Evolutionary conservation across 1,284 basidiomycete genomes (phyloP).

Genomic region (Somion occarium): DNA sequence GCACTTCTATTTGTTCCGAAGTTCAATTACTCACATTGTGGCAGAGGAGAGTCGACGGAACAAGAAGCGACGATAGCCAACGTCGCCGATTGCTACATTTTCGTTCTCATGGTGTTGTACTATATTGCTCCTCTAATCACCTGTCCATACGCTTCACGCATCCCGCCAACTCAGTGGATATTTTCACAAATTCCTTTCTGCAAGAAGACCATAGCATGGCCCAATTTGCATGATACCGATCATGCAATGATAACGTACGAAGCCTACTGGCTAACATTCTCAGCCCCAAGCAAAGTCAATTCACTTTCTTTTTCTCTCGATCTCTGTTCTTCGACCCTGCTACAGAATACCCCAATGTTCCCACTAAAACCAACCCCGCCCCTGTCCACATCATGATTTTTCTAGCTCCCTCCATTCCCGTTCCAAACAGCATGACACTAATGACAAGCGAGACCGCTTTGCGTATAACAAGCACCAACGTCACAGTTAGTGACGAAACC

Average conservation of each 20-base stretch:
- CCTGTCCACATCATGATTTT: slow-evolving; percentile 56
- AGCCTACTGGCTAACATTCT: neutral
- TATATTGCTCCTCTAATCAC: neutral
- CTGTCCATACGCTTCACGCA: neutral
- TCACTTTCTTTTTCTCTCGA: neutral
- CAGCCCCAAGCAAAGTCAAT: neutral
- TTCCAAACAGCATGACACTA: slow-evolving; percentile 51
- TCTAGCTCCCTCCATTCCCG: slow-evolving; percentile 28
- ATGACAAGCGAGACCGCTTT: slow-evolving; percentile 85
- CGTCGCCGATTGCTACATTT: neutral
- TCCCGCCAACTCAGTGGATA: no score
- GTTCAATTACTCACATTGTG: neutral
- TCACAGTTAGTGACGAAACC: slow-evolving; percentile 81
- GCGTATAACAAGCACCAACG: slow-evolving; percentile 83
- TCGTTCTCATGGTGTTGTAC: neutral
- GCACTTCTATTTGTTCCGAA: neutral
- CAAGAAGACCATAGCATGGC: no score
- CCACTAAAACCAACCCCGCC: slow-evolving; percentile 62
- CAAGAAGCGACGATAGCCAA: slow-evolving; percentile 16
- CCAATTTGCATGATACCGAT: neutral
- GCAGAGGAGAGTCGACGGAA: slow-evolving; percentile 24
- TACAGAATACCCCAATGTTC: slow-evolving; percentile 69
- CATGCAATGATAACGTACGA: no score
- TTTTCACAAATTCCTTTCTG: no score
- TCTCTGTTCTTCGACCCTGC: slow-evolving; percentile 1